These are phyloP conservation scores for Quercus parvula DNA, from an alignment of 306 rosid species.

Conservation along the genomic window DNA sequence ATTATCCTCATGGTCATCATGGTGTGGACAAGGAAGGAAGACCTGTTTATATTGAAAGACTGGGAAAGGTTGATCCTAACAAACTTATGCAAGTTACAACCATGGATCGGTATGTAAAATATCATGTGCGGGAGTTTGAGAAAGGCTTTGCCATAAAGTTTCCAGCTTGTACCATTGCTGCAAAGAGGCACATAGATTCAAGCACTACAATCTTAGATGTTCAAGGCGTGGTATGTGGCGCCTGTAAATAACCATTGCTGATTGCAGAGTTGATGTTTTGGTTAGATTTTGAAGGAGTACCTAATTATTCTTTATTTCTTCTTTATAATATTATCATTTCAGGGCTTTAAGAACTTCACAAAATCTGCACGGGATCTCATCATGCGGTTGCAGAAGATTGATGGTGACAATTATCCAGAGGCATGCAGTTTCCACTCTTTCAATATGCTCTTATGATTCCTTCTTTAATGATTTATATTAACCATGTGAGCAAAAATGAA, in stretches of 20 bases:
- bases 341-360: conserved; percentile 93
- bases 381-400: conserved; percentile 80
- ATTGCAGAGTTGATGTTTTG: background rate
- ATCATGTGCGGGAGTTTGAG: conserved; percentile 92
- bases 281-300: background rate
- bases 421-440: conserved; percentile 32
- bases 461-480: conserved; percentile 13
- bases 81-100: conserved; percentile 91
- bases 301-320: background rate
- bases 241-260: conserved; percentile 8
- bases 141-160: conserved; percentile 79
- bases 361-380: conserved; percentile 89
- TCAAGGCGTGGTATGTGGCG: conserved; percentile 93
- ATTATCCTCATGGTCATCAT: conserved; percentile 94
- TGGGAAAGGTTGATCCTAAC: conserved; percentile 91
- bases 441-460: background rate
- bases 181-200: conserved; percentile 94
- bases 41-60: conserved; percentile 89
- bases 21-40: conserved; percentile 99
- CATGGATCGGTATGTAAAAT: conserved; percentile 86
- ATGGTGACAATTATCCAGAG: conserved; percentile 96
- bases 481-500: background rate
- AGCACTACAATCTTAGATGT: conserved; percentile 95
- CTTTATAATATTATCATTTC: conserved; percentile 20
- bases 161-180: conserved; percentile 93